Base-by-base conservation (phyloP, 768 basidiomycete genomes). In the Macrolepiota dolichaula region DNA sequence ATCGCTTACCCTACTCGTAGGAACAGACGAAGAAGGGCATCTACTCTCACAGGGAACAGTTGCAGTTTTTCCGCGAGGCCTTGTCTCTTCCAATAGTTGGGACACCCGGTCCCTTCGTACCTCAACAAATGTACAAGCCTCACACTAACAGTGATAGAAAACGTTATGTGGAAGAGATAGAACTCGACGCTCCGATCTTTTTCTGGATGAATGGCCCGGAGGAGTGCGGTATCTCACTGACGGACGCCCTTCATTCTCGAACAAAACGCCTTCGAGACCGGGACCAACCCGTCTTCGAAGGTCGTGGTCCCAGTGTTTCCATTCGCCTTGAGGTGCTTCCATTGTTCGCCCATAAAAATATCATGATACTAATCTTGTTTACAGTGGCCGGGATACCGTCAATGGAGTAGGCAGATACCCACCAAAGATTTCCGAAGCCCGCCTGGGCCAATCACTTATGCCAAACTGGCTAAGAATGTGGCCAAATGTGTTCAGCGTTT, bases 381-480 rank as follows among this genome's bases (percentile, higher is more conserved):
- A 25, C 62, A 92, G 90, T 92, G 91, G 91, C 89, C 89, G 4
- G 89, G 91, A 1, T 92, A 92, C 65, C 76, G 83, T 32, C 80
- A 84, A 50, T 92, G 89, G 89, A 88, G 86, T 59, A 81, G 88
- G 58, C 91, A 92, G 69, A 92, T 92, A 62, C 91, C 91, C 7
- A 92, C 90, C 1, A 85, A 85, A 70, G 90, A 92, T 71, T 92
- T 91, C 70, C 81, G 83, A 40, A 91, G 83, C 63, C 89, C 91
- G 0, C 91, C 89, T 40, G 82, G 87, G 5, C 89, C 87, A 2
- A 90, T 92, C 65, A 92, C 90, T 1, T 80, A 82, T 55, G 81
- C 83, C 19, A 92, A 92, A 68, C 78, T 92, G 15, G 90, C 88
- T 0, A 90, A 89, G 69, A 91, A 91, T 58, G 82, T 92, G 7